These are phyloP conservation scores for Isatis tinctoria DNA, from an alignment of 345 rosid genomes.

Conservation along the genomic window DNA sequence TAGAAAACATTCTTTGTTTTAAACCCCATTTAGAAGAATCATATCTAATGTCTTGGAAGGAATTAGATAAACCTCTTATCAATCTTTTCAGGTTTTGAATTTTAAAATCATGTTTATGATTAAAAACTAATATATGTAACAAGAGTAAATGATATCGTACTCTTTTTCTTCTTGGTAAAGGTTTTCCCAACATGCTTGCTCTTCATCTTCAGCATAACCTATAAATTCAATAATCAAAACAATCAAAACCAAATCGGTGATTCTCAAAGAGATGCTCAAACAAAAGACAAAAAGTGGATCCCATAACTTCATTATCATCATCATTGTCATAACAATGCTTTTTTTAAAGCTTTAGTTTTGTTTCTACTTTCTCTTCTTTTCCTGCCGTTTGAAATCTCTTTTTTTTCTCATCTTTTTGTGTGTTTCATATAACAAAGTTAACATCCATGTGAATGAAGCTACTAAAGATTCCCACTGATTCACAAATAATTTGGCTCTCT, in stretches of 20 bases:
- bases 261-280: slow-evolving; percentile 8
- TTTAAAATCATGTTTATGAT: neutral
- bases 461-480: slow-evolving; percentile 34
- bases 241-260: neutral
- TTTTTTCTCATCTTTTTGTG: slow-evolving; percentile 19
- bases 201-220: slow-evolving; percentile 99
- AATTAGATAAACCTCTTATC: neutral
- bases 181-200: slow-evolving; percentile 96
- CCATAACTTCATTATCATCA: slow-evolving; percentile 27
- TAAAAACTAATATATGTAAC: neutral
- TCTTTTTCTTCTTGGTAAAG: slow-evolving; percentile 98
- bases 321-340: slow-evolving; percentile 13
- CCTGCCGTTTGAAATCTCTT: slow-evolving; percentile 14
- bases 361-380: slow-evolving; percentile 37
- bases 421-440: slow-evolving; percentile 28
- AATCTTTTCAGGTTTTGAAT: slow-evolving; percentile 1
- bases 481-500: slow-evolving; percentile 32
- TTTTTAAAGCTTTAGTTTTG: slow-evolving; percentile 22
- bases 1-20: slow-evolving; percentile 15
- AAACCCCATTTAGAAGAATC: slow-evolving; percentile 6
- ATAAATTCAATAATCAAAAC: slow-evolving; percentile 21
- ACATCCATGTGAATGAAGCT: slow-evolving; percentile 31
- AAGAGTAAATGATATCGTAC: slow-evolving; percentile 42
- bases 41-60: neutral
- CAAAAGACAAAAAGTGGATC: slow-evolving; percentile 28